A percentile compares a stretch with the other conserved stretches of the same genome.
These are phyloP conservation scores for Diaporthe capsici DNA, from an alignment of 2,329 filamentous ascomycete species.

Conservation along the genomic window DNA sequence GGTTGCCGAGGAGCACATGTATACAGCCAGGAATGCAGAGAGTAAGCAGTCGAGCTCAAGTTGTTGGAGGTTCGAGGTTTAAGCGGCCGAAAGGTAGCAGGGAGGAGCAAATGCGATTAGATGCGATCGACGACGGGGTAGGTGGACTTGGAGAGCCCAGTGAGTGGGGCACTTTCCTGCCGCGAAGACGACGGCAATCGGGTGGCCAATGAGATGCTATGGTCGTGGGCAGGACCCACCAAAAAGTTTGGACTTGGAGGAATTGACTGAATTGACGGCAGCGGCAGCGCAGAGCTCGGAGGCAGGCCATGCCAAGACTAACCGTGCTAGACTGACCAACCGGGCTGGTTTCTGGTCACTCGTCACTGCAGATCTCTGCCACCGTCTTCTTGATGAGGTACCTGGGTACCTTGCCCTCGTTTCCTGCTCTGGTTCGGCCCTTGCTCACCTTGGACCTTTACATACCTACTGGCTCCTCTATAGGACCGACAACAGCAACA, in stretches of 20 bases:
- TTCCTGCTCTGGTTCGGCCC: neutral
- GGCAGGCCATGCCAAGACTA: neutral
- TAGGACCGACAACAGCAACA: neutral
- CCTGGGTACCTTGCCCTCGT: no score
- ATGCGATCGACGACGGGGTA: conserved; percentile 34
- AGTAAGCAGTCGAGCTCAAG: neutral
- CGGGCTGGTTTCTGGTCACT: neutral
- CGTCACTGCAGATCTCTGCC: neutral
- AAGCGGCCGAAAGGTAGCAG: neutral
- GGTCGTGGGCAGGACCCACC: neutral
- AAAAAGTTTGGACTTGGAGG: conserved; percentile 31
- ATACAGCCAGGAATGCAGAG: conserved; percentile 8
- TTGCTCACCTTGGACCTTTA: neutral
- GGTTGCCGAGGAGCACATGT: conserved; percentile 15
- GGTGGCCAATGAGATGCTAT: neutral
- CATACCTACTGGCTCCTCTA: neutral
- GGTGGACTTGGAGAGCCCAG: conserved; percentile 16
- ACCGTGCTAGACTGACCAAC: neutral
- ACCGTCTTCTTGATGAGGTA: neutral
- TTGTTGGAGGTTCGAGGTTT: neutral
- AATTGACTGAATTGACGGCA: neutral
- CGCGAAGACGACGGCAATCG: conserved; percentile 15
- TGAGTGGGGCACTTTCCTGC: conserved; percentile 28
- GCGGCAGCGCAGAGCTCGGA: neutral
- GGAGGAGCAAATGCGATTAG: conserved; percentile 23